Percentiles rank a stretch among this genome's conserved stretches.
phyloP scores from a whole-genome alignment of 306 rosid species.

The Trichosanthes cucumerina region DNA sequence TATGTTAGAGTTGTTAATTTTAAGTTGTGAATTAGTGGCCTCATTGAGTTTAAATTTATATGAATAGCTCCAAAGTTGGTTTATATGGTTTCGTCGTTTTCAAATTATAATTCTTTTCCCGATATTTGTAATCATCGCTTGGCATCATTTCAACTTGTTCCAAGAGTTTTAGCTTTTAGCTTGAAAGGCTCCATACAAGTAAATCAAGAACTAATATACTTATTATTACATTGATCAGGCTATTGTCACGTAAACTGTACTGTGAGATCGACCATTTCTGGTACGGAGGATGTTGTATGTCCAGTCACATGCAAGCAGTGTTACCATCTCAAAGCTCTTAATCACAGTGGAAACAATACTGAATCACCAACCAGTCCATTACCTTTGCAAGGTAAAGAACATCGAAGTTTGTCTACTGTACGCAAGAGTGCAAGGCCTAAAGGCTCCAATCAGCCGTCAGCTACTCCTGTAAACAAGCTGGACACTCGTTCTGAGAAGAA shows the following conservation, averaged over 20 bases:
- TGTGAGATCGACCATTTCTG: conserved; percentile 32
- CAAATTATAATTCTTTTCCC: not conserved
- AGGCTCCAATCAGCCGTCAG: conserved; percentile 21
- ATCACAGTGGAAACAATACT: conserved; percentile 36
- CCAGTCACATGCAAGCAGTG: conserved; percentile 62
- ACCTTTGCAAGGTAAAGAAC: conserved; percentile 43
- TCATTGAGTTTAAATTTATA: not conserved
- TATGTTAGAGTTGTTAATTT: not conserved
- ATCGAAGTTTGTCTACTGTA: conserved; percentile 25
- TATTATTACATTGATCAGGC: conserved; percentile 34
- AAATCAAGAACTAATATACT: not conserved
- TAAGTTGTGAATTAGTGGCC: not conserved
- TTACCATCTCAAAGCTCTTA: conserved; percentile 36
- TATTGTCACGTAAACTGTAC: conserved; percentile 64
- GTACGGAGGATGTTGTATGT: conserved; percentile 33
- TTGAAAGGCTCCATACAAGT: not conserved
- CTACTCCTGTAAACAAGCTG: conserved; percentile 24
- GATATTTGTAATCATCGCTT: not conserved
- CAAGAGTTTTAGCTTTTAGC: not conserved
- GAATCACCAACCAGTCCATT: conserved; percentile 83
- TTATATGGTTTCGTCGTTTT: not conserved
- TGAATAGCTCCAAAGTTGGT: not conserved
- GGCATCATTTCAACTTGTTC: not conserved
- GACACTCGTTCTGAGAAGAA: conserved; percentile 11
- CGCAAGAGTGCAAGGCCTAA: conserved; percentile 35